A percentile compares a stretch with the other conserved stretches of the same genome.
phyloP scores from a whole-genome alignment of 768 basidiomycete genomes.

The Cystofilobasidium ferigula region DNA sequence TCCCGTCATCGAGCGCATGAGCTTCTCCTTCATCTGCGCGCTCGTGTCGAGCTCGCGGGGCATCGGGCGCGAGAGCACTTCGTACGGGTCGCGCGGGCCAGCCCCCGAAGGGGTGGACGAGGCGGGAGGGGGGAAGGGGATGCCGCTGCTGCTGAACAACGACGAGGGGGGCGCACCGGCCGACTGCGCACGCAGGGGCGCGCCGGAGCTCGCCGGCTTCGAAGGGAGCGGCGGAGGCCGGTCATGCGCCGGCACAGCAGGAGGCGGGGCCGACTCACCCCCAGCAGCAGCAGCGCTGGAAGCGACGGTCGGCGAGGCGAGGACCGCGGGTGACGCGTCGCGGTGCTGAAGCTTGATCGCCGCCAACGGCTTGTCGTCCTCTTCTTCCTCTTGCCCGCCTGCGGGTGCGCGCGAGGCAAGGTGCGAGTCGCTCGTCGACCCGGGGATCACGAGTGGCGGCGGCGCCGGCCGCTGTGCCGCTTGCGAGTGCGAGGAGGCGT shows the following conservation, averaged over 20 bases:
- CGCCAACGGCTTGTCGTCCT: neutral
- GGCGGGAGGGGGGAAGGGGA: neutral
- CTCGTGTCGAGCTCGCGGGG: conserved; percentile 18
- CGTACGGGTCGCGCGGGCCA: conserved; percentile 18
- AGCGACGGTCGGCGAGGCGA: neutral
- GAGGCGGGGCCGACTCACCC: neutral
- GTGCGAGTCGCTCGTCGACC: neutral
- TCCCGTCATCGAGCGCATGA: conserved; percentile 15
- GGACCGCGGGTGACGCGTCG: neutral
- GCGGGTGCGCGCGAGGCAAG: neutral
- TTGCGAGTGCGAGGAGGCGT: no score
- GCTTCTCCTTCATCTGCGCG: conserved; percentile 5
- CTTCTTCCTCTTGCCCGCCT: neutral
- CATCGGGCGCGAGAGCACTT: conserved; percentile 24
- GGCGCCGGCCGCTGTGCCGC: neutral
- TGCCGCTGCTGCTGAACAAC: neutral
- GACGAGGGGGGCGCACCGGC: no score
- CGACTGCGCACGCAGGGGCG: no score
- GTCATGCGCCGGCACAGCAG: neutral
- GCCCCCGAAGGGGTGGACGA: no score
- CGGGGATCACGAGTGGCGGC: neutral
- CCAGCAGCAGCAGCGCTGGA: neutral
- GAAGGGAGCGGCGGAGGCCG: neutral
- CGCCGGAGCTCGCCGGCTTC: neutral
- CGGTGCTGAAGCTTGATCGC: neutral